Evolutionary conservation across 2,329 filamentous ascomycete species (phyloP).

Genomic region (Zasmidium citrigriseum): DNA sequence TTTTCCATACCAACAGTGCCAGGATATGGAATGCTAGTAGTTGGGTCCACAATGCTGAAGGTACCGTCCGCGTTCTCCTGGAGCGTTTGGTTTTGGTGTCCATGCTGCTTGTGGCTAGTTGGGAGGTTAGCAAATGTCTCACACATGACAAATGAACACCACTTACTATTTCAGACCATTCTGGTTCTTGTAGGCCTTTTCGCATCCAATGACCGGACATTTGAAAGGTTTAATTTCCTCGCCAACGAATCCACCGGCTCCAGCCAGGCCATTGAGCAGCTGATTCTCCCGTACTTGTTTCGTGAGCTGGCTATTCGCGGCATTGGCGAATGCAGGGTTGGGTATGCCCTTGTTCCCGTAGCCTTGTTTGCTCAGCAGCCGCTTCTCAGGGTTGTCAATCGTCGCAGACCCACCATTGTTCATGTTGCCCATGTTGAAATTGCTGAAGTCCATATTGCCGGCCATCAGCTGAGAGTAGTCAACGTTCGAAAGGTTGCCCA

Average conservation of each 20-base stretch:
- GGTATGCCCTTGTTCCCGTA: constrained; percentile 54
- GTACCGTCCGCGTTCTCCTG: constrained; percentile 97
- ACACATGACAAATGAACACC: too few relatives aligned
- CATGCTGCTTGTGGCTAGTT: constrained; percentile 78
- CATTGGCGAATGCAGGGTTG: constrained; percentile 62
- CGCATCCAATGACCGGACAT: constrained; percentile 96
- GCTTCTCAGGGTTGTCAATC: constrained; percentile 94
- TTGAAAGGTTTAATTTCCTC: constrained; percentile 98
- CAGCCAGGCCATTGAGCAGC: constrained; percentile 56
- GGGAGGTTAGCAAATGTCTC: too few relatives aligned
- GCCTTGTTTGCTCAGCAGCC: constrained; percentile 80
- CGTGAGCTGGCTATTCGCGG: constrained; percentile 73
- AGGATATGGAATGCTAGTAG: constrained; percentile 90
- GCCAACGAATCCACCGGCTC: constrained; percentile 54
- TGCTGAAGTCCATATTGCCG: constrained; percentile 38
- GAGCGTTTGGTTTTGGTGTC: constrained; percentile 93
- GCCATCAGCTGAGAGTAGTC: constrained; percentile 39
- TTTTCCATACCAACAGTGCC: constrained; percentile 99
- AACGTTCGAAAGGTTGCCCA: constrained; percentile 40
- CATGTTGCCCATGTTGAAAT: constrained; percentile 60
- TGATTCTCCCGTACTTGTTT: constrained; percentile 66
- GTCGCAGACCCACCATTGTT: constrained; percentile 49
- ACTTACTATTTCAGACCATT: constrained; percentile 99
- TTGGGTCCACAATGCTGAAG: constrained; percentile 96
- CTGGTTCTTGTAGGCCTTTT: constrained; percentile 99